Evolutionary conservation across 2,329 filamentous ascomycete genomes (phyloP).

Genomic region (Ceratocystis eucalypticola): DNA sequence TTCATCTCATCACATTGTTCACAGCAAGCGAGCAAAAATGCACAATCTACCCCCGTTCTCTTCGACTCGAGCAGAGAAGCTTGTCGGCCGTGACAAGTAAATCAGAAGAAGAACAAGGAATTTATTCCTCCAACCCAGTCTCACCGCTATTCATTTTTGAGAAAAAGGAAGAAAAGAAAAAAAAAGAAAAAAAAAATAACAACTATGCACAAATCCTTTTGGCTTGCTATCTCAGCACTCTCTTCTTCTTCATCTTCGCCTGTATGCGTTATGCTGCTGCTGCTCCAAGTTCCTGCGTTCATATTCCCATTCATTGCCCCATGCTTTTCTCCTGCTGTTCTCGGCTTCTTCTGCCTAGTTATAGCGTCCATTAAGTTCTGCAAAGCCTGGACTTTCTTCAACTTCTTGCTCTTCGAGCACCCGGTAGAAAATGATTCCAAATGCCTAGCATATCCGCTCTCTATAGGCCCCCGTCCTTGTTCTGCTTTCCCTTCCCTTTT

Average conservation of each 20-base stretch:
- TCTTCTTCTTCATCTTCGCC: background rate
- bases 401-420: background rate
- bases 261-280: background rate
- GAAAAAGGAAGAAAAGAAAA: too few relatives aligned
- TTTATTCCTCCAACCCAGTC: too few relatives aligned
- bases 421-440: background rate
- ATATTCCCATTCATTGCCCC: background rate
- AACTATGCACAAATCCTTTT: background rate
- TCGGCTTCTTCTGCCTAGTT: background rate
- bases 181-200: too few relatives aligned
- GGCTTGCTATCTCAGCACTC: background rate
- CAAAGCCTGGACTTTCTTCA: background rate
- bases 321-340: background rate
- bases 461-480: background rate
- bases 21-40: background rate
- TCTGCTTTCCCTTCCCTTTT: background rate
- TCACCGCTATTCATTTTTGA: too few relatives aligned
- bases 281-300: background rate
- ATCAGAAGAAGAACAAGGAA: too few relatives aligned
- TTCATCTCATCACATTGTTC: background rate
- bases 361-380: background rate
- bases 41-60: background rate
- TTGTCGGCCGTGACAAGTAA: too few relatives aligned
- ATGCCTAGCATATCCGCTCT: background rate
- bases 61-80: background rate